Evolutionary conservation across 2,329 filamentous ascomycete genomes (phyloP), one percentile per base, ranked within the genome.

Genomic region (Nannizziopsis barbatae): DNA sequence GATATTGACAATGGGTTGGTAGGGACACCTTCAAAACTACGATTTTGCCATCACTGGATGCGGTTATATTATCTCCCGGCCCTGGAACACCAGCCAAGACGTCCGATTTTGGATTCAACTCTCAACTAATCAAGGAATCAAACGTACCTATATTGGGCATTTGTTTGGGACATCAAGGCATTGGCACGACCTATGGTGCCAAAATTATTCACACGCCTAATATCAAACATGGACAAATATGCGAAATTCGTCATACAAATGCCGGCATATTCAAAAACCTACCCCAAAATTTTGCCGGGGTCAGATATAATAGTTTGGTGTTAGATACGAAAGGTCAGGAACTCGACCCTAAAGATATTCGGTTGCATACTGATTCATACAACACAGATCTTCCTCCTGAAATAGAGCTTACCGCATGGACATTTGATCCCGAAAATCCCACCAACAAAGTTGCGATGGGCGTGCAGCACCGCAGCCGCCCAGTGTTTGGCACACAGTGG

Each of bases 41-140:
- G n/a, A 71, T 77, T 63, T 55, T 66, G 10, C 69, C 69, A 33
- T 71, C 73, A 37, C 94, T 89, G 62, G 83, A 90, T 65, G 92
- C 87, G 36, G 80, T 95, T 17, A 83, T 96, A 43, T 85, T 87
- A 55, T 90, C 92, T 0, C 92, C 92, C 1, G 92, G 92, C 0
- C 92, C 92, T 0, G 92, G 92, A 8, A 80, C 86, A 59, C 87
- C 90, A 0, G 75, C 75, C 40, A 76, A 79, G 50, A 65, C 76
- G 6, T 68, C 71, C n/a, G 90, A 96, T 65, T 80, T 95, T 33
- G 92, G 92, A 8, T 74, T 92, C 37, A 92, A 95, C 70, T 74
- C 72, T 47, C 69, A 80, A 53, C 72, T 96, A 3, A 96, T 89
- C 87, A 72, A 76, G 2, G 67, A 73, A 3, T 64, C 80, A 12